Conservation (phyloP, 1,284 basidiomycete species). For the Vanrija humicola region DNA sequence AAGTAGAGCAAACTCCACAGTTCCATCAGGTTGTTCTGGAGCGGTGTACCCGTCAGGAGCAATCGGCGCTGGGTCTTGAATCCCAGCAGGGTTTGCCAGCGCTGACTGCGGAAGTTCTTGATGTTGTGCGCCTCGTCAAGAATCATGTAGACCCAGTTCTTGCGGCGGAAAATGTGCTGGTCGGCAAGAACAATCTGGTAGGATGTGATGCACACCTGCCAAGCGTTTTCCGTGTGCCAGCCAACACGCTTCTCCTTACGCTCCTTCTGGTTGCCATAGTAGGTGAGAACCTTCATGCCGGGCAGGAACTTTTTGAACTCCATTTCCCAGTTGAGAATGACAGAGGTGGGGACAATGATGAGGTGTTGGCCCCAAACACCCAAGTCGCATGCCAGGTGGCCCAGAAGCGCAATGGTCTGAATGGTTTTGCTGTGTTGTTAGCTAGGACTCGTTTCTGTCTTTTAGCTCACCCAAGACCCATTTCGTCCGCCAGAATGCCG, state of each 20-base stretch:
- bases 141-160: constrained; percentile 94
- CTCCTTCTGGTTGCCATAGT: constrained; percentile 86
- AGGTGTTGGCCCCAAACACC: constrained; percentile 97
- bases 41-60: constrained; percentile 85
- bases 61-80: constrained; percentile 86
- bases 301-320: constrained; percentile 98
- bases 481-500: constrained; percentile 77
- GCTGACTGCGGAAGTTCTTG: constrained; percentile 94
- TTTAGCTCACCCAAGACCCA: constrained; percentile 76
- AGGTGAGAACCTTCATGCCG: constrained; percentile 85
- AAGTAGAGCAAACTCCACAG: constrained; percentile 94
- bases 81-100: constrained; percentile 93
- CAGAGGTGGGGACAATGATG: constrained; percentile 91
- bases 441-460: constrained; percentile 15
- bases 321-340: constrained; percentile 98
- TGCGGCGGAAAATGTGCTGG: constrained; percentile 90
- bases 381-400: constrained; percentile 87
- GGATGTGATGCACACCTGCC: constrained; percentile 94
- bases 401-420: constrained; percentile 88
- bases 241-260: constrained; percentile 89
- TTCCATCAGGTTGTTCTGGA: constrained; percentile 95
- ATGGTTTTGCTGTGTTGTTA: constrained; percentile 75
- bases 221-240: constrained; percentile 88
- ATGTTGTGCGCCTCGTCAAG: constrained; percentile 98
- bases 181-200: constrained; percentile 91